phyloP scores from a whole-genome alignment of 345 rosid species.

The Eucalyptus curtisii region DNA sequence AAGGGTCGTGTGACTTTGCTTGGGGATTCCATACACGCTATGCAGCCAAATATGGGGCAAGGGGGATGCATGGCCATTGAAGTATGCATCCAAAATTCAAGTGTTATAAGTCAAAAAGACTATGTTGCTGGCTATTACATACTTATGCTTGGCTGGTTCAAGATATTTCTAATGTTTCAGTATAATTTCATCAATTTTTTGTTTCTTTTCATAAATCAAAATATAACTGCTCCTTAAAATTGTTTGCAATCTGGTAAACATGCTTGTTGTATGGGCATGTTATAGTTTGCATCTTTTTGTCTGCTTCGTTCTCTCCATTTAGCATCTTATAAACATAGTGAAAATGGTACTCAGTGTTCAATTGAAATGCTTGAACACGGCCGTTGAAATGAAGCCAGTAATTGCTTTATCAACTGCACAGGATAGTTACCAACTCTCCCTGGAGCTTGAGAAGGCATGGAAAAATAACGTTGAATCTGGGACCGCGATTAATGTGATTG shows the following conservation, averaged over 20 bases:
- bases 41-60: constrained; percentile 97
- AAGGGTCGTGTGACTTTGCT: constrained; percentile 86
- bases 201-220: background rate
- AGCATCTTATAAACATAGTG: background rate
- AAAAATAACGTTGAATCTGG: constrained; percentile 37
- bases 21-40: constrained; percentile 91
- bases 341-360: background rate
- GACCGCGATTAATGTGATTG: constrained; percentile 43
- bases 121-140: background rate
- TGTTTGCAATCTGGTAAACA: background rate
- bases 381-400: background rate
- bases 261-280: background rate
- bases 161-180: background rate
- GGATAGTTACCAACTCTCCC: constrained; percentile 81
- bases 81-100: constrained; percentile 20
- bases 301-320: background rate
- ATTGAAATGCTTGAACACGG: background rate
- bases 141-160: background rate
- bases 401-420: constrained; percentile 9
- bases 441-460: constrained; percentile 80
- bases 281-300: background rate
- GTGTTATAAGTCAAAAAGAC: background rate
- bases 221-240: background rate
- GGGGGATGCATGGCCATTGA: constrained; percentile 99
- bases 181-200: background rate